A percentile compares a stretch with the other conserved stretches of the same genome.
phyloP scores from a whole-genome alignment of 257 asterid species.

The Nicotiana undulata region DNA sequence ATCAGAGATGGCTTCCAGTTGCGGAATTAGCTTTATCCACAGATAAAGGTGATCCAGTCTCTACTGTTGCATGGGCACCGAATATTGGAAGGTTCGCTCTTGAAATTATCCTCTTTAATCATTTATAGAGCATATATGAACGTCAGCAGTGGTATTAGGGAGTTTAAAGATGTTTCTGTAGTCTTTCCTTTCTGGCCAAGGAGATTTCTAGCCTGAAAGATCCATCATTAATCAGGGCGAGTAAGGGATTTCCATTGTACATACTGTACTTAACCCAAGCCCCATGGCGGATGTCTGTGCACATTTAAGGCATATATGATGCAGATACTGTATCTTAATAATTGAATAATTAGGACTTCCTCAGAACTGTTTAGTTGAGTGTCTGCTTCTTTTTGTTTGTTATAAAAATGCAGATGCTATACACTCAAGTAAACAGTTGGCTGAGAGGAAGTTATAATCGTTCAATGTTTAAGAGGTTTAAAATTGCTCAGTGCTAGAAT shows the following conservation, averaged over 20 bases:
- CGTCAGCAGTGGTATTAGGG: neutral
- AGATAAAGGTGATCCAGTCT: slow-evolving; percentile 61
- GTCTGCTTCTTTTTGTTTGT: neutral
- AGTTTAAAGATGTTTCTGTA: neutral
- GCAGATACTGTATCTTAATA: neutral
- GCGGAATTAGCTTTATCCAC: slow-evolving; percentile 84
- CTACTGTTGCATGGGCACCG: slow-evolving; percentile 84
- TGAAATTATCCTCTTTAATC: neutral
- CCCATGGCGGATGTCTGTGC: neutral
- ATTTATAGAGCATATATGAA: neutral
- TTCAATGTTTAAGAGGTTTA: neutral
- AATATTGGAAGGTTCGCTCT: slow-evolving; percentile 66
- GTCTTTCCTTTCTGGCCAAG: neutral
- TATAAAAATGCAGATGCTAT: neutral
- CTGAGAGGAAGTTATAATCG: neutral
- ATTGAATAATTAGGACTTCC: neutral
- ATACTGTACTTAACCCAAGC: neutral
- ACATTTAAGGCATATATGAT: neutral
- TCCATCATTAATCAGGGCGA: neutral
- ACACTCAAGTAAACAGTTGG: neutral
- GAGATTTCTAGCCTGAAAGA: neutral
- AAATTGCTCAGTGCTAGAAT: neutral
- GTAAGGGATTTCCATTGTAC: neutral
- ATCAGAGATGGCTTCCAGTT: slow-evolving; percentile 99
- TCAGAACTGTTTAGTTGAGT: neutral